phyloP scores from a whole-genome alignment of 2,329 filamentous ascomycete genomes.

The Hymenoscyphus linearis region DNA sequence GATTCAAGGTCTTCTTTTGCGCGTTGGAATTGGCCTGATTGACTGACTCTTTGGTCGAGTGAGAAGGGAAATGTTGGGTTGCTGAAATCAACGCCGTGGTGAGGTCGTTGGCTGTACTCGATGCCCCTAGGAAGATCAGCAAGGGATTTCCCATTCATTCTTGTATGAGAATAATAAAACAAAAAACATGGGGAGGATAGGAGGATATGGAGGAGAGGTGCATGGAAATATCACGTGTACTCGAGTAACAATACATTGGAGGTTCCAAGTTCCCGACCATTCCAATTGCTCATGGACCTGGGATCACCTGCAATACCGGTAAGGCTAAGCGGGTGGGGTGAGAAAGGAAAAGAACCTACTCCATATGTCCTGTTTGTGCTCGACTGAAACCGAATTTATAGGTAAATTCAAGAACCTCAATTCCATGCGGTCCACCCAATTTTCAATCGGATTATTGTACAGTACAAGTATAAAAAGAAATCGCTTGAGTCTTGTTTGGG shows the following conservation, averaged over 20 bases:
- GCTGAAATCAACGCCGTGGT: background rate
- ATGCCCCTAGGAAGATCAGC: background rate
- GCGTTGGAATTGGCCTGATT: conserved; percentile 21
- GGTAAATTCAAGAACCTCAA: background rate
- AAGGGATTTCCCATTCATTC: background rate
- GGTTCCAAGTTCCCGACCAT: too few species aligned
- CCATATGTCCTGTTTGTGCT: background rate
- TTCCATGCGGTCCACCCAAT: background rate
- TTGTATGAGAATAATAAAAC: background rate
- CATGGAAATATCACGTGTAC: conserved; percentile 8
- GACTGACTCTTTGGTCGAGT: conserved; percentile 21
- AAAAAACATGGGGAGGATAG: too few species aligned
- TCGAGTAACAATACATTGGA: too few species aligned
- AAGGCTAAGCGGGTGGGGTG: background rate
- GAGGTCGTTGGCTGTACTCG: background rate
- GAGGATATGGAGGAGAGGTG: background rate
- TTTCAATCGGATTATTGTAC: too few species aligned
- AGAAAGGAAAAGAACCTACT: background rate
- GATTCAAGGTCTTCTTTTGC: conserved; percentile 20
- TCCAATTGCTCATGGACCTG: too few species aligned
- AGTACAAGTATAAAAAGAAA: background rate
- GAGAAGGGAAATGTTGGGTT: conserved; percentile 20
- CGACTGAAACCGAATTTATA: background rate
- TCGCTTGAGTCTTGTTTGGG: background rate
- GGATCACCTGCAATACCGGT: too few species aligned